Conservation (phyloP, 441 rosid genomes). For the Populus hybrid region DNA sequence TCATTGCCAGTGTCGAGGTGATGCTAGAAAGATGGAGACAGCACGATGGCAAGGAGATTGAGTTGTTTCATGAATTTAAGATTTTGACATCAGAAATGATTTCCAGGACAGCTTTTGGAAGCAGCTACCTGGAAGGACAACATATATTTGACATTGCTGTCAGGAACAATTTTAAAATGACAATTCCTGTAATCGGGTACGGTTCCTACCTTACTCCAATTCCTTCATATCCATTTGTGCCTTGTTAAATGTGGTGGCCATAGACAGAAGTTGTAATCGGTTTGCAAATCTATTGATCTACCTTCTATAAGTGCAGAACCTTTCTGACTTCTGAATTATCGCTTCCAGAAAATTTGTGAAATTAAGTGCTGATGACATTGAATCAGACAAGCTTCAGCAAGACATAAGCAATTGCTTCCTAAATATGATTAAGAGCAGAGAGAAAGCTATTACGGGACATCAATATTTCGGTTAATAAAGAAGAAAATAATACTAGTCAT, state of each 20-base stretch:
- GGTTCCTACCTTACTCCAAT: neutral
- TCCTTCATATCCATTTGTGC: too few relatives aligned
- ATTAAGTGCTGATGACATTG: constrained; percentile 23
- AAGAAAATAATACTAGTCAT: too few relatives aligned
- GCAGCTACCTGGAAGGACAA: constrained; percentile 35
- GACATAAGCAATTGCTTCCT: constrained; percentile 21
- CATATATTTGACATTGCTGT: constrained; percentile 25
- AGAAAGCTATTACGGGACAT: too few relatives aligned
- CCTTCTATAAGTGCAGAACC: too few relatives aligned
- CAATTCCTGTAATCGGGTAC: constrained; percentile 30
- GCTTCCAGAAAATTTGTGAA: constrained; percentile 22
- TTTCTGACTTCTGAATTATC: too few relatives aligned
- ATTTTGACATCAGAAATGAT: constrained; percentile 38
- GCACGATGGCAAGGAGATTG: constrained; percentile 32
- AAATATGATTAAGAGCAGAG: constrained; percentile 25
- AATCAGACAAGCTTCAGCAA: constrained; percentile 27
- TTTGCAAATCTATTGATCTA: neutral
- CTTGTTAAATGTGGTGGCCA: too few relatives aligned
- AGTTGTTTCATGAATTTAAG: constrained; percentile 31
- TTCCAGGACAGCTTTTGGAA: neutral
- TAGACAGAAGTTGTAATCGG: neutral
- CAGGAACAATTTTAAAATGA: constrained; percentile 20
- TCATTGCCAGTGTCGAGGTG: constrained; percentile 29
- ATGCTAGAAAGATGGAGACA: constrained; percentile 40
- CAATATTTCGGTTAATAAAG: too few relatives aligned